Evolutionary conservation across 345 rosid genomes (phyloP).

Genomic region (Toxicodendron radicans): DNA sequence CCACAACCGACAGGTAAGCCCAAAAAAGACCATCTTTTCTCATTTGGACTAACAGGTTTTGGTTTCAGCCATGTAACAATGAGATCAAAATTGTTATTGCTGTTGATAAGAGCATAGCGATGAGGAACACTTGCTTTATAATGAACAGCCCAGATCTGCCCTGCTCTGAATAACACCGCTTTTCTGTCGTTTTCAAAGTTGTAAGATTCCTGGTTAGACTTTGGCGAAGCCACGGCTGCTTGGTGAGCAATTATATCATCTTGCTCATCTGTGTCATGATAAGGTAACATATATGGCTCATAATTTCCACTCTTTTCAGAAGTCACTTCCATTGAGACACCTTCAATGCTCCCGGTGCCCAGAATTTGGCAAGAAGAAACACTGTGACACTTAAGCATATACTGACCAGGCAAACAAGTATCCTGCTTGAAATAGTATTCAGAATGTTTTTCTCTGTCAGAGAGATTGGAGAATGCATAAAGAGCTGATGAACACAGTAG

Average conservation of each 20-base stretch:
- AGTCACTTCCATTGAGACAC: background rate
- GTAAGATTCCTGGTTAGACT: conserved; percentile 15
- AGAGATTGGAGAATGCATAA: conserved; percentile 19
- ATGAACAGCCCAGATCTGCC: conserved; percentile 14
- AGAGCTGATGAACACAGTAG: conserved; percentile 22
- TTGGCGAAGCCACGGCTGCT: background rate
- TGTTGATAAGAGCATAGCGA: conserved; percentile 7
- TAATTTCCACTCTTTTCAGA: background rate
- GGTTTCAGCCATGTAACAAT: conserved; percentile 15
- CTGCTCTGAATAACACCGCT: background rate
- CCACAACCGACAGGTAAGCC: conserved; percentile 16
- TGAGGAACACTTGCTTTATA: background rate
- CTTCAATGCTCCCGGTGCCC: background rate
- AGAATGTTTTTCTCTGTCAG: conserved; percentile 12
- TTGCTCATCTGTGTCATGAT: background rate
- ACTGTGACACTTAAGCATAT: background rate
- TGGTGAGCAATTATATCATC: background rate
- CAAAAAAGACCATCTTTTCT: background rate
- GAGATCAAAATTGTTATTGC: background rate
- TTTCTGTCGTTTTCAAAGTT: conserved; percentile 7
- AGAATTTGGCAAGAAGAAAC: background rate
- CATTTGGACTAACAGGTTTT: background rate
- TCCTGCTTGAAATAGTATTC: background rate
- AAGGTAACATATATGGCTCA: background rate
- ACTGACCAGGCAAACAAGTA: background rate